Base-by-base conservation (phyloP, 2,329 filamentous ascomycete genomes). In the Diaporthe velutina region DNA sequence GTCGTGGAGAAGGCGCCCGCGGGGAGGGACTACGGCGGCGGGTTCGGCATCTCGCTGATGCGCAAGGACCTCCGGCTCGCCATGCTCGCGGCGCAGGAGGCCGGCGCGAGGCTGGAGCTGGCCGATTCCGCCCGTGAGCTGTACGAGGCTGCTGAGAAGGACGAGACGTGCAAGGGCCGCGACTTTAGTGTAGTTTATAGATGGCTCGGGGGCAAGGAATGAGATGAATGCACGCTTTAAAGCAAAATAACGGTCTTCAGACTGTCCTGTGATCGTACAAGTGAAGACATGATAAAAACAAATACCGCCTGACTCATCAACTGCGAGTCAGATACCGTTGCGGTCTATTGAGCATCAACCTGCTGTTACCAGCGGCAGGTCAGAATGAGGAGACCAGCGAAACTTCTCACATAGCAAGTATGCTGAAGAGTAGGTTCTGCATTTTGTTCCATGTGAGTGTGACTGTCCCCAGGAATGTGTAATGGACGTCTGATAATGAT, bases 131-230 rank as follows among this genome's bases (percentile, higher is more conserved):
- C 93, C 2, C 88, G 85, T 50, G 86, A 89, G 64, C 90, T 96
- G 9, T 97, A 97, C 79, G 90, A 92, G 77, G 85, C 86, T 38
- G 92, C 93, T 0, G 91, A 93, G 81, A 83, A 88, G 78, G 85
- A 87, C 66, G 90, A 94, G 72, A 80, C 82, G 60, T 93, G 90
- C 80, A 89, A 90, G 77, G 93, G 93, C 0, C 90, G 92, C 74
- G 94, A 97, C 81, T 97, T 97, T 83, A 95, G 93, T 0, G 93
- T 96, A 10, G 91, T 97, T 12, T 97, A 96, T 82, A 88, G 92
- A 79, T 94, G 93, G 85, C 80, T 95, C 55, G 89, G 88, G 0
- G 88, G 90, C 2, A 86, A 88, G 79, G 88, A 90, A 79, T 81
- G 58, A 73, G 40, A 54, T 30, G 33, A 66, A 42, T 1, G 30